Conservation (phyloP, 2,329 filamentous ascomycete genomes). For the Colletotrichum simmondsii region DNA sequence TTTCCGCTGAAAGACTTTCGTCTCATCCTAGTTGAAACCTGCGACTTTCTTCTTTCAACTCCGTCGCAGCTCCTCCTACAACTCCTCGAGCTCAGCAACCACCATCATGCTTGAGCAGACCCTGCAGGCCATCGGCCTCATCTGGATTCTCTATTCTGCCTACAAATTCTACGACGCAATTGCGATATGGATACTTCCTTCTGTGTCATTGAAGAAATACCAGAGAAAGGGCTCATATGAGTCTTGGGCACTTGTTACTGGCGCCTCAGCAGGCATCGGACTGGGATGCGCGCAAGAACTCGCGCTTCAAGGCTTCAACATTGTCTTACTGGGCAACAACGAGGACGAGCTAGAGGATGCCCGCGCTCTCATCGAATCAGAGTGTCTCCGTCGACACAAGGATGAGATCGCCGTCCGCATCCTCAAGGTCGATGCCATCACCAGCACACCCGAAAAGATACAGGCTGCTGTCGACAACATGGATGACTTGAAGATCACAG, state of each 20-base stretch:
- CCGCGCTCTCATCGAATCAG: constrained; percentile 20
- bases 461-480: constrained; percentile 38
- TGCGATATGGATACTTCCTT: constrained; percentile 38
- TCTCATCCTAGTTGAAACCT: background rate
- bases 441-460: constrained; percentile 41
- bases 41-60: background rate
- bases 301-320: constrained; percentile 45
- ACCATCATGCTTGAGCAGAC: background rate
- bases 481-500: constrained; percentile 41
- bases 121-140: constrained; percentile 35
- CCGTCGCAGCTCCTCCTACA: background rate
- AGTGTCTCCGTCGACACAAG: constrained; percentile 37
- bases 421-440: constrained; percentile 43
- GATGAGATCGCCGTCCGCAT: constrained; percentile 41
- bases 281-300: constrained; percentile 46
- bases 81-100: background rate
- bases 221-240: constrained; percentile 36
- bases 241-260: constrained; percentile 47
- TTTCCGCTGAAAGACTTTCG: background rate
- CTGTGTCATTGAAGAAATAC: constrained; percentile 37
- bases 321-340: constrained; percentile 46
- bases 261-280: constrained; percentile 47
- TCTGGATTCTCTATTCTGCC: constrained; percentile 29
- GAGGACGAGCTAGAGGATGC: constrained; percentile 42
- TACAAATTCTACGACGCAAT: constrained; percentile 34